phyloP scores from a whole-genome alignment of 805 yeast species.

The Candida montana region DNA sequence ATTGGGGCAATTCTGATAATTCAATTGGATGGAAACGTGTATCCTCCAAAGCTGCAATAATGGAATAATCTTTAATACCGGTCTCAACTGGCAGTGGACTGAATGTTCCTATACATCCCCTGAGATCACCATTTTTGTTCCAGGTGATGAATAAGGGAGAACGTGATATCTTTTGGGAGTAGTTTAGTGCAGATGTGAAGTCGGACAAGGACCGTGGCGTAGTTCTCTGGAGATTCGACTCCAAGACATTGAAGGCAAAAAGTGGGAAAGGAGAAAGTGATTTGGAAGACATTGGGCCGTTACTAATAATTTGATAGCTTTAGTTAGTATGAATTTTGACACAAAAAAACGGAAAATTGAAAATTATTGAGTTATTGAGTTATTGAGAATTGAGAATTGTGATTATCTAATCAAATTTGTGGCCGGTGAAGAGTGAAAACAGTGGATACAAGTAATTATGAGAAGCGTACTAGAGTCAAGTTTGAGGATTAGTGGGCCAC shows the following conservation, averaged over 20 bases:
- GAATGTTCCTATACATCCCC: slow-evolving; percentile 97
- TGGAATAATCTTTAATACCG: slow-evolving; percentile 60
- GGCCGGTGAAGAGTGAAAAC: too few species aligned
- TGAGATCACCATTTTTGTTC: slow-evolving; percentile 46
- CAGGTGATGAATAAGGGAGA: slow-evolving; percentile 86
- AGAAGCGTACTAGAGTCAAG: too few species aligned
- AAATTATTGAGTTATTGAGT: too few species aligned
- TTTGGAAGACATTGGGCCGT: not conserved
- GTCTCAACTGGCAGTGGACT: slow-evolving; percentile 42
- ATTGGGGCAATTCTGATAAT: slow-evolving; percentile 43
- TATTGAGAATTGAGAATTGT: not conserved
- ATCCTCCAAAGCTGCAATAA: slow-evolving; percentile 62
- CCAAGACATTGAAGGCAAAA: slow-evolving; percentile 29
- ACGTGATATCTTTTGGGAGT: slow-evolving; percentile 10
- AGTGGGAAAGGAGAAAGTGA: slow-evolving; percentile 18
- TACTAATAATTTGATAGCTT: not conserved
- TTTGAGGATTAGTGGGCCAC: too few species aligned
- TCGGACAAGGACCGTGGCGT: slow-evolving; percentile 10
- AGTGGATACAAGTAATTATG: too few species aligned
- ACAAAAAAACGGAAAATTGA: not conserved
- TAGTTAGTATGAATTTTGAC: too few species aligned
- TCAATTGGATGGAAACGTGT: slow-evolving; percentile 66
- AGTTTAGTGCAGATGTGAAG: slow-evolving; percentile 12
- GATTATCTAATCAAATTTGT: not conserved
- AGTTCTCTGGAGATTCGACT: not conserved